These are phyloP conservation scores for Ceratobasidium sp. DNA, from an alignment of 1,284 basidiomycete species.

Conservation along the genomic window DNA sequence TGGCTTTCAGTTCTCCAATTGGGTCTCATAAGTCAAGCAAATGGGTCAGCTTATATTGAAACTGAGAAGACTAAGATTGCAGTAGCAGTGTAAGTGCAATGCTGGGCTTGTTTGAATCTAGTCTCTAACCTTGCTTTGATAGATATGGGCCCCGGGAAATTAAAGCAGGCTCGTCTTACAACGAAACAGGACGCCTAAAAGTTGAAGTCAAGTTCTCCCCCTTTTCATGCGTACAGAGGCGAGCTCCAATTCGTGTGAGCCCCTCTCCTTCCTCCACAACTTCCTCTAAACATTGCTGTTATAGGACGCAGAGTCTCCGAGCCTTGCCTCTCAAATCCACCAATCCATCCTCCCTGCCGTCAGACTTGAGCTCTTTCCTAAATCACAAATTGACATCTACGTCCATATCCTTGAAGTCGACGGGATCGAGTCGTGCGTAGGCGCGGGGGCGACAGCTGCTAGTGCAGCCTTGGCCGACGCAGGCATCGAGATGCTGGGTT, in stretches of 20 bases:
- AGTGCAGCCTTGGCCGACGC: conserved; percentile 90
- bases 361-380: conserved; percentile 89
- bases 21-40: conserved; percentile 90
- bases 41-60: conserved; percentile 96
- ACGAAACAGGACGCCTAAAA: conserved; percentile 87
- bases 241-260: conserved; percentile 86
- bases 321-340: conserved; percentile 82
- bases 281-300: conserved; percentile 41
- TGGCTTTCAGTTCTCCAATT: conserved; percentile 79
- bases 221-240: conserved; percentile 81
- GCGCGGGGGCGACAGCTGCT: conserved; percentile 85
- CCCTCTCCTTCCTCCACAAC: conserved; percentile 11
- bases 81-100: conserved; percentile 83
- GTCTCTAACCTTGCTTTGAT: conserved; percentile 10
- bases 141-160: conserved; percentile 95
- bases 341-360: conserved; percentile 89
- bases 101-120: conserved; percentile 41
- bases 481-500: conserved; percentile 86
- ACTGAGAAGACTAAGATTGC: conserved; percentile 90
- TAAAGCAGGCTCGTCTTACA: conserved; percentile 75
- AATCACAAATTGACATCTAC: conserved; percentile 93
- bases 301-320: conserved; percentile 93
- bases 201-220: conserved; percentile 98
- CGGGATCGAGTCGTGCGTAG: conserved; percentile 84
- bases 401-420: conserved; percentile 92